Base-by-base conservation (phyloP, 495 filamentous ascomycete genomes). In the Sabuloglossum arenarium region DNA sequence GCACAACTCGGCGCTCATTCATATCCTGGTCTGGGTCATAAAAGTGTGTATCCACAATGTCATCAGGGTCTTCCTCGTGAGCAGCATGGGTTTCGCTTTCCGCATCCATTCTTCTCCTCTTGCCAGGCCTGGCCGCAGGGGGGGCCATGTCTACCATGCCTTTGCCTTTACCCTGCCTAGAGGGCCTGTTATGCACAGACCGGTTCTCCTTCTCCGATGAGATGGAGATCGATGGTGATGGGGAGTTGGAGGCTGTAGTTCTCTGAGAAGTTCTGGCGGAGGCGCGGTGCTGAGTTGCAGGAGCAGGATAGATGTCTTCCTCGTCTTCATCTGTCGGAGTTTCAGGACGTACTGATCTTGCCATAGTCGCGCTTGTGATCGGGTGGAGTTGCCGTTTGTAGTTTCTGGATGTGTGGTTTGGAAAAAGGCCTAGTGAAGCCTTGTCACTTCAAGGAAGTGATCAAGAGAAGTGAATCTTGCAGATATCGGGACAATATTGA, bases 1-100 rank as follows among this genome's bases (percentile, higher is more conserved):
- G 79, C 24, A 94, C 64, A 37, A 73, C 64, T 45, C 90, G 73
- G 28, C 89, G 76, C 65, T 90, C 79, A n/a, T 82, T 79, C 37
- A 82, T 75, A 58, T 86, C 77, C 63, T 99, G 91, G 61, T 94
- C 81, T 0, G 91, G 91, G 59, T 99, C 87, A 63, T 93, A 99
- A 59, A 72, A 82, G 55, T 73, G 65, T 5, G 65, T 75, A 14
- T 72, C 63, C 0, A 59, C 64, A n/a, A 62, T 62, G 34, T 70
- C 64, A 24, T 67, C 64, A 39, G 63, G 49, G 11, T 45, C 10
- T 10, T 55, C 1, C 27, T 6, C 2, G 45, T 24, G 42, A 29
- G 27, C 51, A 11, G 23, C 30, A 3, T 54, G 28, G 25, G 19
- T 43, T 30, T 24, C 3, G 6, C 19, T 23, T 31, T 45, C 39